These are phyloP conservation scores for Corylus avellana DNA, from an alignment of 306 rosid genomes.

Conservation along the genomic window DNA sequence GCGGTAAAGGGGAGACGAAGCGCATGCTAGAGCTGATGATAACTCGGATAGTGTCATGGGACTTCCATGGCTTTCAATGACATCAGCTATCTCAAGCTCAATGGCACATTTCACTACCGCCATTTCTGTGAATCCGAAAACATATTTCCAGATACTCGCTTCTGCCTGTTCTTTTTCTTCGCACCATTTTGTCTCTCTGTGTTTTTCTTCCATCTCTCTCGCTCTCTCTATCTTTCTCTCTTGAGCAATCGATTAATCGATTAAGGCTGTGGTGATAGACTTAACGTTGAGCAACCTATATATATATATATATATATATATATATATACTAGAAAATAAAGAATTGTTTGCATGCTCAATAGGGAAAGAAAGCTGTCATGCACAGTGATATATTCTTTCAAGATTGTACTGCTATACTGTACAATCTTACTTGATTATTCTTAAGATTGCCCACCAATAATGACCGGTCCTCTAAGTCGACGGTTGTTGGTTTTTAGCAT, in stretches of 20 bases:
- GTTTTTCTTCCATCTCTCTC: conserved; percentile 22
- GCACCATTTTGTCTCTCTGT: conserved; percentile 1
- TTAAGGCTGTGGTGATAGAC: neutral
- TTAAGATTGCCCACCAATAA: too few species aligned
- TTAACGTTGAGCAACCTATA: neutral
- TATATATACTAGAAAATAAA: neutral
- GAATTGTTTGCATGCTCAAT: too few species aligned
- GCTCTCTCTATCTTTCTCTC: neutral
- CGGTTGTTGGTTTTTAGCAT: too few species aligned
- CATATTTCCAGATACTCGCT: conserved; percentile 43
- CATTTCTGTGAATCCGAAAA: conserved; percentile 55
- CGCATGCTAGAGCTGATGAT: conserved; percentile 44
- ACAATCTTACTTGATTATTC: too few species aligned
- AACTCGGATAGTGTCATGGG: conserved; percentile 54
- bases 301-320: too few species aligned
- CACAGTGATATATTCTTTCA: too few species aligned
- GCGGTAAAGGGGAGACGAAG: conserved; percentile 36
- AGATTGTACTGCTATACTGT: too few species aligned
- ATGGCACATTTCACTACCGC: conserved; percentile 67
- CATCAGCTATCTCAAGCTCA: conserved; percentile 65
- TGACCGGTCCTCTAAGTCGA: too few species aligned
- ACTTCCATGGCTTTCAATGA: conserved; percentile 48
- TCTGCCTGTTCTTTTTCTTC: conserved; percentile 42
- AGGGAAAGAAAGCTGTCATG: too few species aligned
- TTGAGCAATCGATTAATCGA: neutral